Base-by-base conservation (phyloP, 139 green algal genomes). In the Chlorella sorokiniana region DNA sequence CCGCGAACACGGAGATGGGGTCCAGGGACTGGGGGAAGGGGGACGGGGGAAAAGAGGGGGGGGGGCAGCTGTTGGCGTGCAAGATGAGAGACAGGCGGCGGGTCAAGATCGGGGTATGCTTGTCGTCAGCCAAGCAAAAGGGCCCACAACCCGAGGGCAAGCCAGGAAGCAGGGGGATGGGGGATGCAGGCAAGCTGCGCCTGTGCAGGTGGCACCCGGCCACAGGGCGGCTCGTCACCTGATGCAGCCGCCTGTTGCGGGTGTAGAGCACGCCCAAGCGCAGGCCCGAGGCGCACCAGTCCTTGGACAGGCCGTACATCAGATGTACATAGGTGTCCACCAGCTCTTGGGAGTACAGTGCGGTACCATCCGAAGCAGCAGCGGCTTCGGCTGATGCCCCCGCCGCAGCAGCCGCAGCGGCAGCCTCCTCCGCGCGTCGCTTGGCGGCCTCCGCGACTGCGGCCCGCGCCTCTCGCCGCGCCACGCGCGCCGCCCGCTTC, bases 241-340 rank as follows among this genome's bases (percentile, higher is more conserved):
- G 22, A 33, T 83, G 81, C 23, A 95, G 64, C 8, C 64, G 33
- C 4, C 18, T 3, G 83, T 94, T 96, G 8, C 77, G 75, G 18
- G 82, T 90, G 85, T 92, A 89, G 11, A 96, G 77, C 61, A 81
- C 76, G n/a, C 93, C 93, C n/a, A 95, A 67, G 11, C 93, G 80
- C 76, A 96, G 78, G 1, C 93, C 93, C 3, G 84, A 92, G 48
- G 81, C 90, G 82, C 79, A 93, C 77, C 84, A 93, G 82, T 87
- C 87, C 73, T 94, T 94, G 72, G 65, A 86, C 51, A 93, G 54
- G 18, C 91, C 91, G 67, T 91, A 93, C 8, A 94, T 42, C 22
- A 91, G 40, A 64, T 90, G 90, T 10, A 91, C 52, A 25, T 86
- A 84, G 1, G 69, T 45, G 31, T 83, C 69, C 56, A 83, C 77